Conservation (phyloP, 2,329 filamentous ascomycete genomes). For the Apiospora arundinis region DNA sequence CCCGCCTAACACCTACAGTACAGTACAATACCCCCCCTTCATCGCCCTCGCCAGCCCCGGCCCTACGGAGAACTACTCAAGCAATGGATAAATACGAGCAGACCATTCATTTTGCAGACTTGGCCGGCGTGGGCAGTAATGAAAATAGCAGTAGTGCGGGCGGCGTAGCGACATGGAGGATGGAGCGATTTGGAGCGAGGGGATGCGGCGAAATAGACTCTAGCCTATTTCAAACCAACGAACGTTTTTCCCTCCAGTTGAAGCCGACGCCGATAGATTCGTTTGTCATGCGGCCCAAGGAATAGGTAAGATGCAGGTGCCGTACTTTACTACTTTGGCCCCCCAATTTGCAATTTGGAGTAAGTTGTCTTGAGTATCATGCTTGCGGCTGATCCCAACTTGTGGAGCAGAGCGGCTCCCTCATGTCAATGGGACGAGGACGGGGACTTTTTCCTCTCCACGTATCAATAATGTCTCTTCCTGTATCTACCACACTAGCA, state of each 20-base stretch:
- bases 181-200: background rate
- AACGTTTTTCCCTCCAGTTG: constrained; percentile 9
- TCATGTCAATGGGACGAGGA: background rate
- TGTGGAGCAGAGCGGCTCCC: constrained; percentile 9
- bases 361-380: constrained; percentile 13
- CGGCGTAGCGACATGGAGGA: background rate
- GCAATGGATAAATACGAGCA: constrained; percentile 16
- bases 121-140: constrained; percentile 1
- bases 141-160: background rate
- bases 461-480: background rate
- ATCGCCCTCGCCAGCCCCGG: constrained; percentile 7
- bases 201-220: constrained; percentile 16
- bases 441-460: background rate
- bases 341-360: constrained; percentile 3
- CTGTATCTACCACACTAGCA: background rate
- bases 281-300: constrained; percentile 17
- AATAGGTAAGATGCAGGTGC: constrained; percentile 12
- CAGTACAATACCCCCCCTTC: background rate
- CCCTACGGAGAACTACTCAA: background rate
- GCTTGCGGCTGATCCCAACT: constrained; percentile 16
- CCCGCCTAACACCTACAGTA: background rate
- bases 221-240: constrained; percentile 14
- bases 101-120: background rate
- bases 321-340: constrained; percentile 12
- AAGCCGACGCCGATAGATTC: constrained; percentile 5